A percentile compares a stretch with the other conserved stretches of the same genome.
Evolutionary conservation across 257 asterid species (phyloP).

Genomic region (Eucommia ulmoides): DNA sequence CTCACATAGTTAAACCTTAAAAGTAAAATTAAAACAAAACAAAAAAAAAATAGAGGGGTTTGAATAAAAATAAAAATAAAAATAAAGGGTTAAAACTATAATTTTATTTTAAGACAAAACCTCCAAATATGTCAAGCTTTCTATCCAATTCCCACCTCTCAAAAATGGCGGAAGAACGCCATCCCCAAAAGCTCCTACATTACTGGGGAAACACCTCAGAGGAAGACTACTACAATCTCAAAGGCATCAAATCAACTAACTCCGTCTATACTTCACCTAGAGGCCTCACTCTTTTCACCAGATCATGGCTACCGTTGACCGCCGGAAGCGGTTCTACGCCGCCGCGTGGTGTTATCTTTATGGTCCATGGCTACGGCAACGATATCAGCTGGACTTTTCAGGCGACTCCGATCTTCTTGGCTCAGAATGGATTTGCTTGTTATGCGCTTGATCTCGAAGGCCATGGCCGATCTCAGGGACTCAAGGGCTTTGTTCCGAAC

Average conservation of each 20-base stretch:
- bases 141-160: no score
- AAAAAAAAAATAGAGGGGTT: no score
- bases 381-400: background rate
- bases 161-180: background rate
- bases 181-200: background rate
- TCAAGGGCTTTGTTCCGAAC: background rate
- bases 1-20: no score
- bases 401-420: background rate
- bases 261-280: background rate
- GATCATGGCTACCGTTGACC: background rate
- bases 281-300: background rate
- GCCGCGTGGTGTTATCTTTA: background rate
- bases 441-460: slow-evolving; percentile 1
- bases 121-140: no score
- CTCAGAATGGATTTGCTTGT: background rate
- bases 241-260: background rate
- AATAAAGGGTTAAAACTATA: no score
- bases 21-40: no score
- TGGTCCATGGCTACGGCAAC: background rate
- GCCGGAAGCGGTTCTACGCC: no score
- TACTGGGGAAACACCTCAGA: background rate
- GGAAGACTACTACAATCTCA: background rate
- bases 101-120: no score
- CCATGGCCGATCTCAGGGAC: background rate
- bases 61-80: no score